phyloP scores from a whole-genome alignment of 2,329 filamentous ascomycete species.

The Phaeomoniella chlamydospora region DNA sequence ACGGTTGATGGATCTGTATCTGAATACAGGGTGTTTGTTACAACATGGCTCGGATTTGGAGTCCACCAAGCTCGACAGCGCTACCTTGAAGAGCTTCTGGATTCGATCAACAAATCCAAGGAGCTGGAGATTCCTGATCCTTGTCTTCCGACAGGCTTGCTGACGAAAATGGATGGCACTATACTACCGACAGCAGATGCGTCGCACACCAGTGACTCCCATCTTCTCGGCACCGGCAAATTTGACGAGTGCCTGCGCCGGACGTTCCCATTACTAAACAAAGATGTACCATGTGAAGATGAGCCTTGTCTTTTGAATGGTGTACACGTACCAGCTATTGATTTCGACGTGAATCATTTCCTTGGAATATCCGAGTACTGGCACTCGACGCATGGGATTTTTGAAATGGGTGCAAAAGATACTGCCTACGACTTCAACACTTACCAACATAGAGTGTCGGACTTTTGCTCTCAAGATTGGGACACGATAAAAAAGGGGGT shows the following conservation, averaged over 20 bases:
- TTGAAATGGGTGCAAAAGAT: conserved; percentile 59
- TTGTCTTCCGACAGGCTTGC: conserved; percentile 68
- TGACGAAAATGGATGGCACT: conserved; percentile 58
- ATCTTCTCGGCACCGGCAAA: conserved; percentile 67
- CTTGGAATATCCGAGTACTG: conserved; percentile 97
- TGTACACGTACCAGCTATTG: conserved; percentile 83
- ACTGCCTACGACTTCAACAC: conserved; percentile 79
- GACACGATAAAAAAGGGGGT: conserved; percentile 55
- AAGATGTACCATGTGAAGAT: conserved; percentile 72
- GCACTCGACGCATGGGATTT: conserved; percentile 95
- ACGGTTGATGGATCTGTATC: conserved; percentile 61
- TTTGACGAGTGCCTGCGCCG: conserved; percentile 73
- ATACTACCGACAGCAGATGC: conserved; percentile 26
- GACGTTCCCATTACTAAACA: conserved; percentile 77
- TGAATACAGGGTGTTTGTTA: conserved; percentile 86
- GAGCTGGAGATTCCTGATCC: conserved; percentile 69
- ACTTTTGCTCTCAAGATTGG: conserved; percentile 82
- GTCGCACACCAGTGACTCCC: conserved; percentile 23
- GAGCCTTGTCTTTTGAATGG: conserved; percentile 81
- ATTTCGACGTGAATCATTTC: conserved; percentile 95
- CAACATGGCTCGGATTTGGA: conserved; percentile 95
- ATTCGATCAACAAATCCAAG: conserved; percentile 44
- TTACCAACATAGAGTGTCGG: conserved; percentile 71
- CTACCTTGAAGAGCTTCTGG: conserved; percentile 65
- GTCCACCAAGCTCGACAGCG: conserved; percentile 80